Evolutionary conservation across 306 rosid genomes (phyloP), one percentile per base, ranked within the genome.

Genomic region (Mimosa bimucronata): DNA sequence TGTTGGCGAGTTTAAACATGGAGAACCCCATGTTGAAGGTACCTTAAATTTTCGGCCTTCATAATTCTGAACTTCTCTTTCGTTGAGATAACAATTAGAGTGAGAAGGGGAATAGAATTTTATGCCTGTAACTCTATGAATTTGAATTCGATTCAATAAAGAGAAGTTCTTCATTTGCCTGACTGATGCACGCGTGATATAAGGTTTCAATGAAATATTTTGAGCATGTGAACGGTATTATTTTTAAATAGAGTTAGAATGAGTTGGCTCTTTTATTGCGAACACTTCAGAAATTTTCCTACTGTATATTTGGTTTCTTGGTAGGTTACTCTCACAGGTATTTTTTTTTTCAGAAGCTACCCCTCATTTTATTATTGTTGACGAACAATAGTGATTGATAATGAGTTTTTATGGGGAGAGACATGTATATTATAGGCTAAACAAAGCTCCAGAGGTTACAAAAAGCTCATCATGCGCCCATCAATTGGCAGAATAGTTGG

Each of bases 21-120:
- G 97, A 62, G 83, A 91, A 48, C 89, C 98, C 26, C 91, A 86
- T 75, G 80, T 80, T 42, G 97, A 91, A 89, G 98, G 98, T 92
- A 58, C 25, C 83, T 73, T 19, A 64, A 74, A 58, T 58, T 68
- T 57, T 3, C 28, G 9, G 11, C 14, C 19, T 38, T 77, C 48
- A 23, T 78, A 55, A 71, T 48, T 66, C 71, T 44, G 64, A 23
- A 6, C 29, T 66, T 40, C 40, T 72, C 52, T 64, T 73, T 34
- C 42, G 40, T 77, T 78, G 21, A 48, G 14, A 23, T 38, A 9
- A 58, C 31, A 57, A 19, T 71, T 64, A 13, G 34, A 12, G 34
- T 19, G 60, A 52, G 12, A 41, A n/a, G 67, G 46, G 2, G 9
- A 5, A 23, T 19, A 31, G 9, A 30, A 23, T 55, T 21, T 44